Conservation (phyloP, 768 basidiomycete species). For the Cyathus striatus region DNA sequence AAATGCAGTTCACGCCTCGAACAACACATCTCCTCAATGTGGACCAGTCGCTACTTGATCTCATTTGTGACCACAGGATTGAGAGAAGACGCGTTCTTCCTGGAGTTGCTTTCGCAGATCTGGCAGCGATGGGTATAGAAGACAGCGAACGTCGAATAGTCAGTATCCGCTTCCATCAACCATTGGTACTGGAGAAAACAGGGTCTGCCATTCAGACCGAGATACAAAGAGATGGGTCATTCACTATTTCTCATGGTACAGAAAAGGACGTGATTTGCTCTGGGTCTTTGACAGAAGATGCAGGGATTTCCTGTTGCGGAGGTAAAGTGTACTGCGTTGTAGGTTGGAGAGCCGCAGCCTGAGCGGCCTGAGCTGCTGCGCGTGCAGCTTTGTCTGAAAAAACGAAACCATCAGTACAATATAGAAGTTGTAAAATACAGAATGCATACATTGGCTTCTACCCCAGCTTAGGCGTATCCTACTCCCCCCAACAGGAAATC, state of each 20-base stretch:
- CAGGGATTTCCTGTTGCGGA: too few relatives aligned
- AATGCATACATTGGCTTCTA: too few relatives aligned
- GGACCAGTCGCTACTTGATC: slow-evolving; percentile 19
- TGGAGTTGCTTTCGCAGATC: slow-evolving; percentile 26
- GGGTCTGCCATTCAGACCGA: slow-evolving; percentile 16
- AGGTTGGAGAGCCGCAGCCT: too few relatives aligned
- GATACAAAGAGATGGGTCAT: slow-evolving; percentile 13
- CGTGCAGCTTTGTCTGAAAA: too few relatives aligned
- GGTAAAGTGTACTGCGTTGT: too few relatives aligned
- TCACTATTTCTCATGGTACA: slow-evolving; percentile 13
- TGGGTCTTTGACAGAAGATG: slow-evolving; percentile 15
- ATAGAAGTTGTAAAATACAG: too few relatives aligned
- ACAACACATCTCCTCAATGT: slow-evolving; percentile 13
- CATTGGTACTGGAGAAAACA: slow-evolving; percentile 18
- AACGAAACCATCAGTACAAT: too few relatives aligned
- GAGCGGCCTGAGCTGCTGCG: too few relatives aligned
- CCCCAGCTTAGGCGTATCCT: slow-evolving; percentile 92
- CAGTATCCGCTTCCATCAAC: slow-evolving; percentile 24
- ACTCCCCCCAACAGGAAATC: slow-evolving; percentile 90
- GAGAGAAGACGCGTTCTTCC: slow-evolving; percentile 28
- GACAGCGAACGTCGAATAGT: slow-evolving; percentile 13
- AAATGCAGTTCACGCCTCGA: slow-evolving; percentile 7
- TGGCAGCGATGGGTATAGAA: slow-evolving; percentile 19
- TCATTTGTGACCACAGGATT: slow-evolving; percentile 26
- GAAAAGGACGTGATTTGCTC: slow-evolving; percentile 25